phyloP scores from a whole-genome alignment of 768 basidiomycete species.

The Xerocomus brunneocitrinus region DNA sequence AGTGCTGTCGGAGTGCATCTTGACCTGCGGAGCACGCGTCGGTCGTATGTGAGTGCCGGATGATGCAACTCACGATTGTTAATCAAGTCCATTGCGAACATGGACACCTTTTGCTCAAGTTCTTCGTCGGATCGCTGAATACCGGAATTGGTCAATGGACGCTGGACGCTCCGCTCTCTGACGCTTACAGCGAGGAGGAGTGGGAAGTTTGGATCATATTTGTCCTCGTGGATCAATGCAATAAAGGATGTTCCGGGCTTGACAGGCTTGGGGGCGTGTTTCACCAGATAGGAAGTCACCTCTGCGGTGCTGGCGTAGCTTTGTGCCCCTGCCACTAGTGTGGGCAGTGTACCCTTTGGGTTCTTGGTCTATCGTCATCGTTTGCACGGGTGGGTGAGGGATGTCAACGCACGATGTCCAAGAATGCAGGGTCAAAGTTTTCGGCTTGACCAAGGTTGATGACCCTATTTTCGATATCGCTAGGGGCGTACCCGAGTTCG shows the following conservation, averaged over 20 bases:
- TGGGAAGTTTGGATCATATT: slow-evolving; percentile 51
- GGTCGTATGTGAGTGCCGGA: background rate
- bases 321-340: slow-evolving; percentile 34
- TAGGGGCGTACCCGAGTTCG: slow-evolving; percentile 41
- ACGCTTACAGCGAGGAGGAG: slow-evolving; percentile 36
- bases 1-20: slow-evolving; percentile 36
- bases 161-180: background rate
- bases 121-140: slow-evolving; percentile 45
- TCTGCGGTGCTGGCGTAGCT: slow-evolving; percentile 38
- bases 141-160: background rate
- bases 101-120: slow-evolving; percentile 32
- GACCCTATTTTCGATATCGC: slow-evolving; percentile 32
- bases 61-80: slow-evolving; percentile 36
- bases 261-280: slow-evolving; percentile 35
- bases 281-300: slow-evolving; percentile 39
- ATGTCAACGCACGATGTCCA: slow-evolving; percentile 32
- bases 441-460: slow-evolving; percentile 44
- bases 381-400: background rate
- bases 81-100: slow-evolving; percentile 34
- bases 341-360: slow-evolving; percentile 41
- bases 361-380: slow-evolving; percentile 31
- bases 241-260: slow-evolving; percentile 35
- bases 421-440: slow-evolving; percentile 45
- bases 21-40: slow-evolving; percentile 34
- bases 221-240: slow-evolving; percentile 40